phyloP scores from a whole-genome alignment of 495 filamentous ascomycete species.

The Penicillium lagena region DNA sequence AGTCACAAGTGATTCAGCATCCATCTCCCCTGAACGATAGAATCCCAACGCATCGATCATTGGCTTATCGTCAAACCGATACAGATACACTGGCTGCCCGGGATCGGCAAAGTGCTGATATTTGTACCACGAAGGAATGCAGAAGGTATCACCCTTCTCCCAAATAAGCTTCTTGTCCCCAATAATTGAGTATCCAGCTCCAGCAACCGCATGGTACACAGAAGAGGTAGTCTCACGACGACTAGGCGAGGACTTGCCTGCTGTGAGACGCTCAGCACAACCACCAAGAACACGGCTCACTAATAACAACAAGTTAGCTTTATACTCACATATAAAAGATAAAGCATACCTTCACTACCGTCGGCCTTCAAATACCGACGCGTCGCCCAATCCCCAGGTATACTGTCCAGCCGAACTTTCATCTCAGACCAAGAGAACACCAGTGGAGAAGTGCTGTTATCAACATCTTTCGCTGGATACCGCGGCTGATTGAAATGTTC shows the following conservation, averaged over 20 bases:
- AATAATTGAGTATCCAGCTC: constrained; percentile 26
- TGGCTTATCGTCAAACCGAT: constrained; percentile 40
- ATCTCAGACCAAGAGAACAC: constrained; percentile 37
- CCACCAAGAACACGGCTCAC: constrained; percentile 31
- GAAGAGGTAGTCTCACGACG: constrained; percentile 32
- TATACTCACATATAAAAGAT: constrained; percentile 1
- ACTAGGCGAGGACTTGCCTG: constrained; percentile 14
- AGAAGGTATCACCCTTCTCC: constrained; percentile 38
- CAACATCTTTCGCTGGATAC: constrained; percentile 36
- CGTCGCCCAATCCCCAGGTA: constrained; percentile 15
- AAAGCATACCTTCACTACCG: constrained; percentile 20
- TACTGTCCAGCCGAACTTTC: constrained; percentile 23
- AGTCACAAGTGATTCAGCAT: constrained; percentile 20
- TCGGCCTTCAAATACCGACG: constrained; percentile 25
- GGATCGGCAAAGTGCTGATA: constrained; percentile 34
- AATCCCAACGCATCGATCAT: constrained; percentile 40
- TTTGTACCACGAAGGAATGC: constrained; percentile 35
- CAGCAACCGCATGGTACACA: constrained; percentile 36
- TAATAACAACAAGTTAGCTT: constrained; percentile 7
- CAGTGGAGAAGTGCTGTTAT: constrained; percentile 25
- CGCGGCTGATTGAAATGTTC: constrained; percentile 33
- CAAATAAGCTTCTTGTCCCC: constrained; percentile 23
- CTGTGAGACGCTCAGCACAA: constrained; percentile 28
- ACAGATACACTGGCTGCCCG: constrained; percentile 34
- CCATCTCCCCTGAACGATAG: constrained; percentile 30